Evolutionary conservation across 225 moss, liverwort and hornwort genomes (phyloP), one percentile per base, ranked within the genome.

Genomic region (Pleurozium schreberi): DNA sequence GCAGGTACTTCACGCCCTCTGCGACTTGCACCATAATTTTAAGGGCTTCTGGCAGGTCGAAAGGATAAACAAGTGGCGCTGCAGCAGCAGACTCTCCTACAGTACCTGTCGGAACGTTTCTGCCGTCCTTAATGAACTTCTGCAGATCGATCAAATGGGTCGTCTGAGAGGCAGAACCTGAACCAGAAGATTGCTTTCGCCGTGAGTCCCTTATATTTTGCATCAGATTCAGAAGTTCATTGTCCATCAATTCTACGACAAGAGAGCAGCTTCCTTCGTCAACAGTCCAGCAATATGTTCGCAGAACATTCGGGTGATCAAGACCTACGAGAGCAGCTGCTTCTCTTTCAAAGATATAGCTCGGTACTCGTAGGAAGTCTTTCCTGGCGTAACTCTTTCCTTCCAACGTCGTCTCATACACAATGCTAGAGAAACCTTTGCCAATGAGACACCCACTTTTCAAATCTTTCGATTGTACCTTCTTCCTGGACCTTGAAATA

Each of bases 261-360:
- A 91, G 88, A 31, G 92, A 91, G 89, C 91, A 93, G 87, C 91
- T 91, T 64, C 82, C 45, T 42, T 80, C 75, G 73, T 88, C 59
- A 50, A 89, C 78, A 10, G 89, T 2, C 91, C 89, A 93, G 79
- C 60, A 58, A 62, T 22, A 81, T 21, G 87, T 87, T 55, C 50
- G 53, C 88, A 89, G 33, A 42, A 91, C 18, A 27, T 91, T 89
- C 43, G 28, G 60, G 70, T 92, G 91, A 80, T 83, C 20, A 3
- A 89, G 91, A 68, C 26, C 69, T 64, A 64, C 85, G 60, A 92
- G 76, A 87, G 47, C 57, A 68, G 52, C 81, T 42, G 84, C 90
- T 75, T 92, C 92, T 67, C 7, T 68, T 43, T 84, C 85, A 74
- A 92, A 92, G 25, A 74, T 62, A 13, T 69, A 25, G 7, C 62